Evolutionary conservation across 306 rosid species (phyloP).

Genomic region (Hippophae gyantsensis): DNA sequence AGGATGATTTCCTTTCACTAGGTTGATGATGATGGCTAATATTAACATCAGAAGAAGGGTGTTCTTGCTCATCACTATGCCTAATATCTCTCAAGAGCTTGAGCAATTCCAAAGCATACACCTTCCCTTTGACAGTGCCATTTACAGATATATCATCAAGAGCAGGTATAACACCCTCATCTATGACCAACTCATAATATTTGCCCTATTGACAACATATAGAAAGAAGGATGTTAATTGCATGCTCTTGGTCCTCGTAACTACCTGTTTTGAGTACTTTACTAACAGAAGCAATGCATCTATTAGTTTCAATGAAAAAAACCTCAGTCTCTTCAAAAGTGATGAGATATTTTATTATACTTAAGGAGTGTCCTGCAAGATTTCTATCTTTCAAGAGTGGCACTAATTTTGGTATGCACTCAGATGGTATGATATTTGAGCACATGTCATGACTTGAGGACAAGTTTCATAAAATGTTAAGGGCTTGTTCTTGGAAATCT

Average conservation of each 20-base stretch:
- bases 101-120: conserved; percentile 13
- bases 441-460: conserved; percentile 10
- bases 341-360: conserved; percentile 9
- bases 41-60: neutral
- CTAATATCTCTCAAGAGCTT: conserved; percentile 5
- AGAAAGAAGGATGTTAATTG: conserved; percentile 9
- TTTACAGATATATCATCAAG: conserved; percentile 1
- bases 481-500: conserved; percentile 7
- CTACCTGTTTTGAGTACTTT: conserved; percentile 7
- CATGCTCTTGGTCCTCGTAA: conserved; percentile 19
- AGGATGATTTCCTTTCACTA: conserved; percentile 1
- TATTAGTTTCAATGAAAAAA: conserved; percentile 9
- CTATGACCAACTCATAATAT: conserved; percentile 10
- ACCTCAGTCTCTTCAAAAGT: conserved; percentile 11
- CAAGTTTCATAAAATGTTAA: conserved; percentile 18
- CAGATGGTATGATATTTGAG: conserved; percentile 15
- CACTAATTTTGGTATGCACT: conserved; percentile 17
- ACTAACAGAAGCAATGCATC: conserved; percentile 10
- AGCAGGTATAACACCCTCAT: conserved; percentile 1
- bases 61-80: conserved; percentile 1
- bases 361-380: conserved; percentile 5
- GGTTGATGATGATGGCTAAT: neutral
- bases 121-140: conserved; percentile 8
- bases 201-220: conserved; percentile 15
- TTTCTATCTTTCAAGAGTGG: conserved; percentile 4